Base-by-base conservation (phyloP, 1,284 basidiomycete genomes). In the Boletus sp. region DNA sequence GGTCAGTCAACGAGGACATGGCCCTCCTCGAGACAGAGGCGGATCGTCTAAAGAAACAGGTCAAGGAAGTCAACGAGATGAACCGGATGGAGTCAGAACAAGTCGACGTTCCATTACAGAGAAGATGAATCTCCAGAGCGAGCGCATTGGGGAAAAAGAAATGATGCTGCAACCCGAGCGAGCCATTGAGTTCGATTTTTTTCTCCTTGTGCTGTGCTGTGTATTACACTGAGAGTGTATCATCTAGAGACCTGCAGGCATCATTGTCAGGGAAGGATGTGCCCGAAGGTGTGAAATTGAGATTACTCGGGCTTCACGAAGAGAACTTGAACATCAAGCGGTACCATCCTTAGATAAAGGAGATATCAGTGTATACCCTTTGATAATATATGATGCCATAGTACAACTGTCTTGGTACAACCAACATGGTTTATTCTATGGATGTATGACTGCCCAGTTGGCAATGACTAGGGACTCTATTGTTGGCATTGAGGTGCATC, bases 71-170 rank as follows among this genome's bases (percentile, higher is more conserved):
- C 5, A 79, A 79, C 47, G 94, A 97, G 67, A 95, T 94, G 81
- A 93, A 91, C 73, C 84, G 88, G 68, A 93, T 95, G 88, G 93
- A 96, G 70, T 84, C 95, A 47, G 94, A 96, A 77, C 94, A 97
- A 74, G 87, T 95, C 72, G 95, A 95, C 67, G 83, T 77, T 8
- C 80, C 98, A 40, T 78, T 98, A 4, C 80, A 58, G 96, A 98
- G 74, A 98, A 98, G 79, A 90, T 97, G 60, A 92, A 85, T 67
- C 76, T 97, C 51, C 96, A 97, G 75, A 89, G 87, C 65, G 91
- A 94, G 52, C 88, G 91, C 28, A 93, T 96, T 65, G 88, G 88
- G 33, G 91, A 94, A 68, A 81, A 93, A 61, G 94, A 96, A 71
- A 85, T 81, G 72, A 87, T 93, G 83, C 78, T 97, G 40, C 88